Evolutionary conservation across 805 yeast species (phyloP), one percentile per base, ranked within the genome.

Genomic region (Lachancea waltii): DNA sequence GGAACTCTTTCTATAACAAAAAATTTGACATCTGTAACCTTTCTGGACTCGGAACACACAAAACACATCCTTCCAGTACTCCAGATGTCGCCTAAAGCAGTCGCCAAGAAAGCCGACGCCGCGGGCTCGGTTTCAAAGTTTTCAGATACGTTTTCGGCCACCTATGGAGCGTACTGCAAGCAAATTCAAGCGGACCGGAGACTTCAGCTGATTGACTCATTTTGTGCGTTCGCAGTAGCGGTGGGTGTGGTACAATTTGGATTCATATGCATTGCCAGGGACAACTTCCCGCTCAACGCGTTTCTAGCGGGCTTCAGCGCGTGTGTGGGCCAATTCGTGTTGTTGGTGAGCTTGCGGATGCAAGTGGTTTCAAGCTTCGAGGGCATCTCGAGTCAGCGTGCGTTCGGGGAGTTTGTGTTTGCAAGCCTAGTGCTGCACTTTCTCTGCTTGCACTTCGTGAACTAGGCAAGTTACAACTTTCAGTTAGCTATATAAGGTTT

Each of bases 261-360:
- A 3, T 90, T 87, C 61, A 83, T 84, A 48, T 49, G 80, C 29
- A 44, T 86, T 10, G 76, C 87, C 32, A 95, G 97, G 35, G 64
- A 60, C 25, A 85, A 77, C 51, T 92, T 82, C 73, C 99, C 99
- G 13, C 92, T 92, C 73, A 92, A 92, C 64, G 97, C 96, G 17
- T 92, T 92, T 58, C 70, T 92, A 43, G 90, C 95, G 15, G 97
- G 97, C 1, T 92, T 92, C 58, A 75, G 82, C 39, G 69, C 86
- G 16, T 85, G 97, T 31, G 97, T 92, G 35, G 97, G 95, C 10
- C 97, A 92, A 62, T 92, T 92, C 60, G 97, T 92, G 18, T 72
- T 92, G 46, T 77, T 94, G 9, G 85, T 84, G 29, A 73, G 84
- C 44, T 68, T 92, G 54, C 72, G 97, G 54, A 71, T 90, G 54